A percentile compares a stretch with the other conserved stretches of the same genome.
Conservation (phyloP, 495 filamentous ascomycete genomes). For the Penicillium canariense region DNA sequence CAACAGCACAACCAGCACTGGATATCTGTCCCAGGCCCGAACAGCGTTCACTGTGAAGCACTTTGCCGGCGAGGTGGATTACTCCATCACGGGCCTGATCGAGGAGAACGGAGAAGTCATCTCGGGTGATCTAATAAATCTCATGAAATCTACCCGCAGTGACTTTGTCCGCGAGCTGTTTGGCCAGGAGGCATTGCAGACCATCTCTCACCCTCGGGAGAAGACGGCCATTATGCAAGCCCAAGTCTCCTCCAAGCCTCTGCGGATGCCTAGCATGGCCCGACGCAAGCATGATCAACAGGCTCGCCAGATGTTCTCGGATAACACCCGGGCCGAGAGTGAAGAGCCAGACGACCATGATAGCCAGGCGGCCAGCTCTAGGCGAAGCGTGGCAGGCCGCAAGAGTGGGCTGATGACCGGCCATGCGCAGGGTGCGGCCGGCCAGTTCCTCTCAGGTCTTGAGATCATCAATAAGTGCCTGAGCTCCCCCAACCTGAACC, state of each 20-base stretch:
- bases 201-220: conserved; percentile 86
- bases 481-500: conserved; percentile 75
- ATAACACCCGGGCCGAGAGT: conserved; percentile 31
- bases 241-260: conserved; percentile 89
- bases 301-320: conserved; percentile 32
- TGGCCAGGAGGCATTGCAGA: conserved; percentile 87
- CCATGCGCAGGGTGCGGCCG: conserved; percentile 79
- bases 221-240: conserved; percentile 91
- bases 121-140: conserved; percentile 92
- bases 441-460: conserved; percentile 85
- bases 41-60: conserved; percentile 88
- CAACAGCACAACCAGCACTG: conserved; percentile 65
- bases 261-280: conserved; percentile 90
- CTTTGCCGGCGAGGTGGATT: conserved; percentile 96
- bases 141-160: conserved; percentile 83
- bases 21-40: conserved; percentile 71
- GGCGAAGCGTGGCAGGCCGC: conserved; percentile 27
- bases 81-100: conserved; percentile 75
- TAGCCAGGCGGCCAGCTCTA: conserved; percentile 41
- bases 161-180: conserved; percentile 88
- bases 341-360: conserved; percentile 58
- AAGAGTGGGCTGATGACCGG: conserved; percentile 45
- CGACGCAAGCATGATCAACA: conserved; percentile 60
- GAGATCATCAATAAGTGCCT: conserved; percentile 86
- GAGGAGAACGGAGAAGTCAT: conserved; percentile 97